phyloP scores from a whole-genome alignment of 1,284 basidiomycete genomes.

The Ganoderma sinense region DNA sequence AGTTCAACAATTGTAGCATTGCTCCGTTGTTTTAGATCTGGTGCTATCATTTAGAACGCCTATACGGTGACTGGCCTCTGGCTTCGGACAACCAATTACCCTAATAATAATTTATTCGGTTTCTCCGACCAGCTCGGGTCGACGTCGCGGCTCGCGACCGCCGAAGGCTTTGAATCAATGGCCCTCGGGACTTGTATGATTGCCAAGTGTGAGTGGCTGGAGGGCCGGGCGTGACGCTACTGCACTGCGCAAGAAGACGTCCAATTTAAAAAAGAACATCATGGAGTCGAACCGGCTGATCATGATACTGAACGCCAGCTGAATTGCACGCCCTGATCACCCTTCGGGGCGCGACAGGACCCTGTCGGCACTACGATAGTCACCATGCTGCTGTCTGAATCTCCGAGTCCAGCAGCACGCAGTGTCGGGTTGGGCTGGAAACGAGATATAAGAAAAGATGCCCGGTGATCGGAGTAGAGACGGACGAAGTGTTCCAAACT shows the following conservation, averaged over 20 bases:
- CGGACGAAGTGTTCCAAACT: neutral
- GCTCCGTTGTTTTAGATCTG: neutral
- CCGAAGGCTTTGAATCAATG: neutral
- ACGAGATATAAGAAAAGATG: neutral
- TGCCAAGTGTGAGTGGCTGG: neutral
- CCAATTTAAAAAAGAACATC: neutral
- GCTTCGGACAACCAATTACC: neutral
- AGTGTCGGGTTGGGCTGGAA: neutral
- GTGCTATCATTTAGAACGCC: neutral
- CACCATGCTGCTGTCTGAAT: neutral
- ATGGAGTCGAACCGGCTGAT: neutral
- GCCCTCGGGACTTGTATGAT: neutral
- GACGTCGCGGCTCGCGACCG: neutral
- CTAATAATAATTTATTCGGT: neutral
- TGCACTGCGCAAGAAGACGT: neutral
- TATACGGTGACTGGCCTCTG: neutral
- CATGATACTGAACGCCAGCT: neutral
- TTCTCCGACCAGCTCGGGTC: neutral
- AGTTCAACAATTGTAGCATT: slow-evolving; percentile 9
- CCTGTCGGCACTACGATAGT: neutral
- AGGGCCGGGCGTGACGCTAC: neutral
- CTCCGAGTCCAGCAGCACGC: neutral
- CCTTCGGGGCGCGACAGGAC: neutral
- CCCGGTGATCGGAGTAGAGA: neutral
- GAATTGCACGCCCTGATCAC: neutral